These are phyloP conservation scores for Ophiostoma quercus DNA, from an alignment of 2,329 filamentous ascomycete species.

Conservation along the genomic window DNA sequence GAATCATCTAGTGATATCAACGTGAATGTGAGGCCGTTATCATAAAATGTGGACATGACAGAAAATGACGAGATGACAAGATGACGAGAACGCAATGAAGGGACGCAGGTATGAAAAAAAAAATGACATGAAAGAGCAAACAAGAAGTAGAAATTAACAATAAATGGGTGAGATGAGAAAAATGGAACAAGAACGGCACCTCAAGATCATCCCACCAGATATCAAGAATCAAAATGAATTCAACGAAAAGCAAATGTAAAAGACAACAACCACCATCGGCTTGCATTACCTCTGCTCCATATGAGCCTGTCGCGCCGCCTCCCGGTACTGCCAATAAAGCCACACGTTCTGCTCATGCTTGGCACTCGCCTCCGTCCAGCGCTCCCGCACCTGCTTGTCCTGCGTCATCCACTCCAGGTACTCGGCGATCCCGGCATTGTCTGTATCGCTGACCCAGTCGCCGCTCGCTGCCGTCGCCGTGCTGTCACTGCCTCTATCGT, in stretches of 20 bases:
- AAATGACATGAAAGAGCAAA: background rate
- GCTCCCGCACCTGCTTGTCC: conserved; percentile 57
- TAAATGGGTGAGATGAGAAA: background rate
- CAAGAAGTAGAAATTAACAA: background rate
- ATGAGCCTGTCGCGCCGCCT: conserved; percentile 41
- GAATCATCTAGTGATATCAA: background rate
- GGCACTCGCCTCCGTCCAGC: conserved; percentile 56
- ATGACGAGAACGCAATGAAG: no score
- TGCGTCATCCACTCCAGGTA: conserved; percentile 59
- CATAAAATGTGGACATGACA: background rate
- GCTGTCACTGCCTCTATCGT: background rate
- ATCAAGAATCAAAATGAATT: background rate
- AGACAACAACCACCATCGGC: background rate
- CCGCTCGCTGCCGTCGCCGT: conserved; percentile 27
- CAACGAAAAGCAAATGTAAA: background rate
- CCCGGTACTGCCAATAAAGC: conserved; percentile 49
- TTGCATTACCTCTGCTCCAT: background rate
- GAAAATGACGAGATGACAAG: no score
- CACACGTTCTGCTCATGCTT: conserved; percentile 55
- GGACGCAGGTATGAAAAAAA: background rate
- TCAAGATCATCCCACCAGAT: background rate
- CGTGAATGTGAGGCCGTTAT: background rate
- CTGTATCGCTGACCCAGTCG: conserved; percentile 41
- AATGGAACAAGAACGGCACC: background rate
- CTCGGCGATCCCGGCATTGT: conserved; percentile 46